A percentile compares a stretch with the other conserved stretches of the same genome.
These are phyloP conservation scores for Neltuma alba DNA, from an alignment of 306 rosid species.

Conservation along the genomic window DNA sequence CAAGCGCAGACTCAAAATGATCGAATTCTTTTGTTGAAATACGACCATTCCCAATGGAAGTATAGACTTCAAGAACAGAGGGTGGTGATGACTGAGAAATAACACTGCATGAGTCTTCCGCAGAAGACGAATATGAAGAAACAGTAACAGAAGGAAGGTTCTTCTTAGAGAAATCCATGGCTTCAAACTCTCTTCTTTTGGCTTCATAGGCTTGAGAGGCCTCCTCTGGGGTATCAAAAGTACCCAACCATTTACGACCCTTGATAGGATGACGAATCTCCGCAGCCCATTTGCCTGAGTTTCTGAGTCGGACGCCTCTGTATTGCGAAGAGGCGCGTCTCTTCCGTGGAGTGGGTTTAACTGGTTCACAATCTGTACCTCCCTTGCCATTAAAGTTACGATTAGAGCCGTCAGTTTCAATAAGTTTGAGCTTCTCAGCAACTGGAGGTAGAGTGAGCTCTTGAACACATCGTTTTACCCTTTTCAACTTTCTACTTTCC, in stretches of 20 bases:
- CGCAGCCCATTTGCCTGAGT: slow-evolving; percentile 95
- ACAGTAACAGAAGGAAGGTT: slow-evolving; percentile 3
- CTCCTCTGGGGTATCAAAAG: slow-evolving; percentile 74
- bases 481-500: neutral
- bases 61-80: slow-evolving; percentile 66
- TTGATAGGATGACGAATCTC: slow-evolving; percentile 86
- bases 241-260: slow-evolving; percentile 78
- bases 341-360: neutral
- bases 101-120: slow-evolving; percentile 44
- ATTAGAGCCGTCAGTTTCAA: slow-evolving; percentile 33
- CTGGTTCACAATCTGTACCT: slow-evolving; percentile 12
- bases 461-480: slow-evolving; percentile 34
- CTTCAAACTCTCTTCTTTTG: slow-evolving; percentile 55
- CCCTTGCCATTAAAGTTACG: neutral
- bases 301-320: slow-evolving; percentile 80
- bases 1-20: neutral
- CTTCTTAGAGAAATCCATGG: slow-evolving; percentile 24
- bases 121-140: slow-evolving; percentile 2
- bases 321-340: slow-evolving; percentile 45
- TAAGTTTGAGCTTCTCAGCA: neutral
- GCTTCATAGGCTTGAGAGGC: slow-evolving; percentile 70
- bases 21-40: slow-evolving; percentile 26
- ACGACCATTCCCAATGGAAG: slow-evolving; percentile 23
- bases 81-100: slow-evolving; percentile 59
- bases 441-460: slow-evolving; percentile 49